Evolutionary conservation across 208 protist species (phyloP), one percentile per base, ranked within the genome.

Genomic region (Endotrypanum monterogeii): DNA sequence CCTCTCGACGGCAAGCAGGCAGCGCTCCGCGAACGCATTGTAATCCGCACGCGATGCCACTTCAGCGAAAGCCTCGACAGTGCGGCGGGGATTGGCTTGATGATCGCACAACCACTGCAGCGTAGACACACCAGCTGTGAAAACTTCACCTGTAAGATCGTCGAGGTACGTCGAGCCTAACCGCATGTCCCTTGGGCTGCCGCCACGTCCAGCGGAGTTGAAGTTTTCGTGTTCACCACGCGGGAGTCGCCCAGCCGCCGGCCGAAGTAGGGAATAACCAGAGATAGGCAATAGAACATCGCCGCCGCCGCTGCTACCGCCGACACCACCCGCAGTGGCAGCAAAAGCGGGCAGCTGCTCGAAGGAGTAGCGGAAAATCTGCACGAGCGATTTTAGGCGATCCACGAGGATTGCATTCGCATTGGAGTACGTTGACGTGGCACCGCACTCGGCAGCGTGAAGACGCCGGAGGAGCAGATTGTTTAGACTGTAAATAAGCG

Each of bases 1-100:
- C 55, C 85, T 75, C 73, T 97, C 89, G 63, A 80, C 72, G 23
- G 79, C 73, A 20, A 92, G 60, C 20, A 83, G 76, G 73, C 93
- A 97, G 25, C 85, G 81, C 76, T 87, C 84, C 55, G 93, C 73
- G 71, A 97, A 95, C 8, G 68, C 71, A 73, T 88, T 90, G 80
- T 94, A 97, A 67, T 94, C 91, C 16, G 71, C 69, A 6, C 91
- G 87, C 23, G 93, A 95, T 41, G 89, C 89, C 41, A 97, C 83
- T 74, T 95, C 89, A 14, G 85, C 89, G 83, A 94, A 97, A 23
- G 87, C 89, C 52, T 81, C 75, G 35, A 88, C 58, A 11, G 71
- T 76, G 32, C 62, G 61, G 14, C 73, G 69, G 39, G 73, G 67
- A 37, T 76, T 63, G 37, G 77, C 74, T 16, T 73, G 67, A 23